A percentile compares a stretch with the other conserved stretches of the same genome.
Evolutionary conservation across 805 yeast species (phyloP).

Genomic region (Naumovozyma baii): DNA sequence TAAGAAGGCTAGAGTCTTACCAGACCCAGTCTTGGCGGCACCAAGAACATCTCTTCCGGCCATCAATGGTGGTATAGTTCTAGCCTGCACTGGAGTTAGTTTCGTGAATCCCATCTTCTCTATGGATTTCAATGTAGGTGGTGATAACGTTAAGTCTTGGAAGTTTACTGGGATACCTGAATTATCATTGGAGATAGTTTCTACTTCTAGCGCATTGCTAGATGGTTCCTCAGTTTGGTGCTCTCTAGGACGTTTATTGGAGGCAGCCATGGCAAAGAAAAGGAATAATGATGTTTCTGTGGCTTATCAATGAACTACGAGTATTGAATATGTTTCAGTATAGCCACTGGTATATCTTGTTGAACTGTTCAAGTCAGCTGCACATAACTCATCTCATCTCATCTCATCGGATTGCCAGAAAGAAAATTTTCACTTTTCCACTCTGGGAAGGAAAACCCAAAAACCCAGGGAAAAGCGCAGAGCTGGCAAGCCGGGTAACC

Average conservation of each 20-base stretch:
- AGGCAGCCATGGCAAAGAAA: too few relatives aligned
- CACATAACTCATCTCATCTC: conserved; percentile 19
- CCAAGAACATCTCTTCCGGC: conserved; percentile 97
- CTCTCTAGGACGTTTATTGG: conserved; percentile 15
- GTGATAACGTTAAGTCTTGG: conserved; percentile 57
- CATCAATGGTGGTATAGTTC: conserved; percentile 90
- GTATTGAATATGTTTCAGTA: too few relatives aligned
- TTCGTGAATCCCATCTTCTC: conserved; percentile 79
- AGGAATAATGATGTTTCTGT: too few relatives aligned
- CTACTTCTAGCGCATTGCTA: not conserved
- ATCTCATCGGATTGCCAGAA: too few relatives aligned
- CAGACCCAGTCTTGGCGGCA: conserved; percentile 99
- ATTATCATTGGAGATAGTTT: not conserved
- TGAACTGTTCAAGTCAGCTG: not conserved
- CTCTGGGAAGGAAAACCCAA: too few relatives aligned
- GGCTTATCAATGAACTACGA: too few relatives aligned
- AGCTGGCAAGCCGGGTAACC: too few relatives aligned
- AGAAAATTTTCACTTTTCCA: too few relatives aligned
- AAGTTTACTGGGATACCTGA: conserved; percentile 12
- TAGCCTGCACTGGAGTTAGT: conserved; percentile 92
- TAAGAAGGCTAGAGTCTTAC: conserved; percentile 91
- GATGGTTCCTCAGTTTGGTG: too few relatives aligned
- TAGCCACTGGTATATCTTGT: not conserved
- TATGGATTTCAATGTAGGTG: conserved; percentile 73
- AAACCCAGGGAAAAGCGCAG: too few relatives aligned